Percentiles rank a stretch among this genome's conserved stretches.
Evolutionary conservation across 345 rosid species (phyloP).

Genomic region (Ceriops tagal): DNA sequence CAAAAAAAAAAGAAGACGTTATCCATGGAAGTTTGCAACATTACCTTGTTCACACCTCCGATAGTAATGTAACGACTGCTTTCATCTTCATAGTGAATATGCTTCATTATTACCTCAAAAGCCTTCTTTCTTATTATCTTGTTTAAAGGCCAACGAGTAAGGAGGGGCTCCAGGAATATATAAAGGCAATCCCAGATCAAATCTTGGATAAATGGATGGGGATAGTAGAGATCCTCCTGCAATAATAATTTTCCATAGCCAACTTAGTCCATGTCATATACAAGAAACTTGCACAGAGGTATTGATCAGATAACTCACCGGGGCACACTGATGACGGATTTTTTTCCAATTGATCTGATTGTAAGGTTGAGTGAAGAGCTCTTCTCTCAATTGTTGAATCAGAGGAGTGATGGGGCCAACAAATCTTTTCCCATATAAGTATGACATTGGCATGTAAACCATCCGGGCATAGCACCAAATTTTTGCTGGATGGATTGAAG

Average conservation of each 20-base stretch:
- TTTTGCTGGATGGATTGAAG: slow-evolving; percentile 18
- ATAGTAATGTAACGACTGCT: slow-evolving; percentile 22
- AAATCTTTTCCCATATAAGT: slow-evolving; percentile 22
- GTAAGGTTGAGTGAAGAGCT: slow-evolving; percentile 14
- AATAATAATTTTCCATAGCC: background rate
- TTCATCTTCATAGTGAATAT: slow-evolving; percentile 23
- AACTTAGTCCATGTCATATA: background rate
- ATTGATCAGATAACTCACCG: background rate
- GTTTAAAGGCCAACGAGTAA: slow-evolving; percentile 21
- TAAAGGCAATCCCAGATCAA: slow-evolving; percentile 19
- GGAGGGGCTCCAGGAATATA: slow-evolving; percentile 9
- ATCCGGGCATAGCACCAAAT: slow-evolving; percentile 23
- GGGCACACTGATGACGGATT: slow-evolving; percentile 8
- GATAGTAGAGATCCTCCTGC: slow-evolving; percentile 20
- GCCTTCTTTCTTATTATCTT: slow-evolving; percentile 11
- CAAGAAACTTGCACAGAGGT: background rate
- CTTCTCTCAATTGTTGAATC: slow-evolving; percentile 15
- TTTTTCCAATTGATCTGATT: slow-evolving; percentile 12
- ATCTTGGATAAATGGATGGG: slow-evolving; percentile 17
- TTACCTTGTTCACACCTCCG: slow-evolving; percentile 21
- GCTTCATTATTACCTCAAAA: slow-evolving; percentile 20
- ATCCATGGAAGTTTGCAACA: background rate
- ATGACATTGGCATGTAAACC: slow-evolving; percentile 31
- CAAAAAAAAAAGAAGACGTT: too few relatives aligned
- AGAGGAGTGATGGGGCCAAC: slow-evolving; percentile 24